Evolutionary conservation across 2,329 filamentous ascomycete genomes (phyloP).

Genomic region (Beauveria sp.): DNA sequence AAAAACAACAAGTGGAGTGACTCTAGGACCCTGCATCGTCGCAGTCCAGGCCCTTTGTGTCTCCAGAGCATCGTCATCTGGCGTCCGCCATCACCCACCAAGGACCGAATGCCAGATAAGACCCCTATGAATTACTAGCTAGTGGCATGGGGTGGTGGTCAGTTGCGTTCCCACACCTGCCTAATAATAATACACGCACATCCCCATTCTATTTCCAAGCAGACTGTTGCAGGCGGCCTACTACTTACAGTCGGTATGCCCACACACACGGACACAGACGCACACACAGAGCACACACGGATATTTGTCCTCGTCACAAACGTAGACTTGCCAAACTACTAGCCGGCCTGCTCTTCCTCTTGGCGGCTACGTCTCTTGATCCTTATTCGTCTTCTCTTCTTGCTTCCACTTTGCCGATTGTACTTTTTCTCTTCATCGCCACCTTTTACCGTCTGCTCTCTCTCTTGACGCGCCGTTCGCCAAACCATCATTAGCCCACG

Average conservation of each 20-base stretch:
- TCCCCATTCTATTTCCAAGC: constrained; percentile 4
- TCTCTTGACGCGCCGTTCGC: background rate
- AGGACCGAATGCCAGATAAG: background rate
- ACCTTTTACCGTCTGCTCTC: background rate
- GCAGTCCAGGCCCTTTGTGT: background rate
- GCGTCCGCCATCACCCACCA: background rate
- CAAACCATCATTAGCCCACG: background rate
- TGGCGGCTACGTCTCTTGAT: background rate
- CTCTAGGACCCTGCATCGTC: constrained; percentile 1
- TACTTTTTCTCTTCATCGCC: background rate
- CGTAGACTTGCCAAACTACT: background rate
- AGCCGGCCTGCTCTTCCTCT: background rate
- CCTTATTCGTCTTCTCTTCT: background rate
- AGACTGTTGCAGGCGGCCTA: background rate
- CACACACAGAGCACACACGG: background rate
- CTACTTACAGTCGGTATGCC: background rate
- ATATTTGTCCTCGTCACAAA: background rate
- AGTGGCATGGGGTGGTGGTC: background rate
- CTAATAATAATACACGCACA: background rate
- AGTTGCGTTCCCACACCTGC: background rate
- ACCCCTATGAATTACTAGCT: background rate
- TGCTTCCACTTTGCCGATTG: background rate
- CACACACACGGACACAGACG: background rate
- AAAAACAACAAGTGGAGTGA: background rate
- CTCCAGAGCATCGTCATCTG: constrained; percentile 1